phyloP scores from a whole-genome alignment of 495 filamentous ascomycete genomes.

The Penicillium coprophilum region DNA sequence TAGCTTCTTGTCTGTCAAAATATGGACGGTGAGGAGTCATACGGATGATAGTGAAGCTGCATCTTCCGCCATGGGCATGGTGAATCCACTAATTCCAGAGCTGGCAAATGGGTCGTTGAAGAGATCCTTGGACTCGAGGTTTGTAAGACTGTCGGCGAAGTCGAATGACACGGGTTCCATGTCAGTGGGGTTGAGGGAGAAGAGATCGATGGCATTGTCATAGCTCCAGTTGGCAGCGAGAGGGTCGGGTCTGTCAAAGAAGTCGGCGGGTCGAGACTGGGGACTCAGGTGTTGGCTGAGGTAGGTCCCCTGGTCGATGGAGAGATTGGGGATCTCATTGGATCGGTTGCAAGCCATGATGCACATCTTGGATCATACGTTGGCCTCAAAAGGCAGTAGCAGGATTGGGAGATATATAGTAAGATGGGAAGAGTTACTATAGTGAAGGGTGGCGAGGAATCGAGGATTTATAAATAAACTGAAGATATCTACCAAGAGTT shows the following conservation, averaged over 20 bases:
- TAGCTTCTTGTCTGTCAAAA: background rate
- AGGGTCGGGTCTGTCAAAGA: conserved; percentile 30
- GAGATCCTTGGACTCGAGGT: conserved; percentile 38
- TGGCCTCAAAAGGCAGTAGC: conserved; percentile 6
- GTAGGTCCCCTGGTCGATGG: conserved; percentile 24
- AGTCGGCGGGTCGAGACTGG: conserved; percentile 25
- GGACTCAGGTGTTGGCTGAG: conserved; percentile 30
- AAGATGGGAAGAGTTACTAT: background rate
- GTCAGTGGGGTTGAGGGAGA: conserved; percentile 38
- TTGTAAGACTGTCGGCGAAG: conserved; percentile 36
- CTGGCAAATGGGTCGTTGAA: conserved; percentile 37
- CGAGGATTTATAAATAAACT: conserved; percentile 8
- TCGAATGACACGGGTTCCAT: conserved; percentile 40
- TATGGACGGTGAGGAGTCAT: conserved; percentile 7
- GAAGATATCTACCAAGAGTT: conserved; percentile 6
- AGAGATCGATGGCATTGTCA: conserved; percentile 44
- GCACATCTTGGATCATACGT: conserved; percentile 17
- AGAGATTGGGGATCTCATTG: conserved; percentile 19
- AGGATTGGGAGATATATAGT: conserved; percentile 10
- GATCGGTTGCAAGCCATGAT: conserved; percentile 28
- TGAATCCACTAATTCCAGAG: conserved; percentile 39
- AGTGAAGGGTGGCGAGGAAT: background rate
- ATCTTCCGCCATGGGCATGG: conserved; percentile 39
- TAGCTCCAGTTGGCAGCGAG: conserved; percentile 47
- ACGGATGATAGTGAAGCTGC: conserved; percentile 39